These are phyloP conservation scores for Monsonia emarginata DNA, from an alignment of 441 rosid genomes.

Conservation along the genomic window DNA sequence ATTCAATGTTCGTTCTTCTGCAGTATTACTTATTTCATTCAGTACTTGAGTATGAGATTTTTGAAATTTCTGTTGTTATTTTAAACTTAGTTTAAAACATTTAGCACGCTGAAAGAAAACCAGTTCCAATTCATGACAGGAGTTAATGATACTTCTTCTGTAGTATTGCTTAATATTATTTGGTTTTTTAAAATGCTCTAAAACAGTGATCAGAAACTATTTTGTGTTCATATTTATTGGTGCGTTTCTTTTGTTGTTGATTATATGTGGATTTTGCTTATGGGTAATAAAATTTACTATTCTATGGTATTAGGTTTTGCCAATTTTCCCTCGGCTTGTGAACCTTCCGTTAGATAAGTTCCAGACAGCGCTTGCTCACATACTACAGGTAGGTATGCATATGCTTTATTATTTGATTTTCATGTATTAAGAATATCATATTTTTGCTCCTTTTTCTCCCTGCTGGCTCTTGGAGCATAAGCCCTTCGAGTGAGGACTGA, in stretches of 20 bases:
- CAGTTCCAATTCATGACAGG: too few relatives aligned
- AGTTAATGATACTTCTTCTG: too few relatives aligned
- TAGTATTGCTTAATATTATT: too few relatives aligned
- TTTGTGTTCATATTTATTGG: neutral
- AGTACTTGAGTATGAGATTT: too few relatives aligned
- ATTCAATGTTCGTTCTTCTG: neutral
- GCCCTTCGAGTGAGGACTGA: neutral
- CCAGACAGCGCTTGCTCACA: constrained; percentile 92
- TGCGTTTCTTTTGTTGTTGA: neutral
- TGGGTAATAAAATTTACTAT: constrained; percentile 12
- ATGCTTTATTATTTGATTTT: constrained; percentile 13
- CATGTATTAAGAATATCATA: neutral
- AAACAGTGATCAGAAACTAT: too few relatives aligned
- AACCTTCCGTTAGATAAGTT: constrained; percentile 89
- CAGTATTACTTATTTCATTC: too few relatives aligned
- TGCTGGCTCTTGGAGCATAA: neutral
- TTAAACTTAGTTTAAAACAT: too few relatives aligned
- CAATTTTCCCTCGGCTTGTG: constrained; percentile 86
- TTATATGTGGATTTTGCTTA: constrained; percentile 8
- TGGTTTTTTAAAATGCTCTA: too few relatives aligned
- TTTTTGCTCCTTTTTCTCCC: neutral
- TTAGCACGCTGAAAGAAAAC: too few relatives aligned
- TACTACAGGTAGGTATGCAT: constrained; percentile 92
- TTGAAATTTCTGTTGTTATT: too few relatives aligned
- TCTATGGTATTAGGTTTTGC: constrained; percentile 60